These are phyloP conservation scores for Mycocentrospora acerina DNA, from an alignment of 2,329 filamentous ascomycete species.

Conservation along the genomic window DNA sequence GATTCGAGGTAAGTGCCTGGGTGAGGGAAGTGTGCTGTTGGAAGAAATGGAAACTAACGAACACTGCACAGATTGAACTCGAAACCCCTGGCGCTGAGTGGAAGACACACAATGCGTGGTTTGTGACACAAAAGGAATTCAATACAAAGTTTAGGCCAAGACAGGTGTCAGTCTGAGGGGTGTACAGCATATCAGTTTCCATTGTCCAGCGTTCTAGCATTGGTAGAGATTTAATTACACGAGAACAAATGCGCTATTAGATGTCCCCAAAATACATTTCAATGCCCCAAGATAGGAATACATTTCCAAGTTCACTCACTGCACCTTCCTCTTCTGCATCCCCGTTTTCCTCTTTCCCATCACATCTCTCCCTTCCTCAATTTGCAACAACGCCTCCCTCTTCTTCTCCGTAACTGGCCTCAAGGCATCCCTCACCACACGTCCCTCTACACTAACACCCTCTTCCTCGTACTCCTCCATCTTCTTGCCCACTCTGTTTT, in stretches of 20 bases:
- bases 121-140: slow-evolving; percentile 51
- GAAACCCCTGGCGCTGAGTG: slow-evolving; percentile 45
- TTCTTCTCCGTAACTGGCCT: slow-evolving; percentile 96
- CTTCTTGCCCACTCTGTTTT: slow-evolving; percentile 74
- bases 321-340: slow-evolving; percentile 32
- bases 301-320: slow-evolving; percentile 1
- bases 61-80: slow-evolving; percentile 42
- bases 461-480: slow-evolving; percentile 87
- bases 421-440: slow-evolving; percentile 80
- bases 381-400: slow-evolving; percentile 83
- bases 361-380: slow-evolving; percentile 90
- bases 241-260: too few species aligned
- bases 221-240: too few species aligned
- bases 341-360: slow-evolving; percentile 70
- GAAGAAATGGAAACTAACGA: slow-evolving; percentile 5
- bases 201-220: slow-evolving; percentile 6
- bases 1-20: slow-evolving; percentile 63
- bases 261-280: too few species aligned
- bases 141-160: slow-evolving; percentile 45
- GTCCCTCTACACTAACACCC: slow-evolving; percentile 88
- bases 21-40: too few species aligned
- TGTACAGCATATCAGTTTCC: too few species aligned
- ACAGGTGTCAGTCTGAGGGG: neutral
- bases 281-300: too few species aligned
- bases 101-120: slow-evolving; percentile 57